Base-by-base conservation (phyloP, 2,329 filamentous ascomycete species). In the Madurella fahalii region DNA sequence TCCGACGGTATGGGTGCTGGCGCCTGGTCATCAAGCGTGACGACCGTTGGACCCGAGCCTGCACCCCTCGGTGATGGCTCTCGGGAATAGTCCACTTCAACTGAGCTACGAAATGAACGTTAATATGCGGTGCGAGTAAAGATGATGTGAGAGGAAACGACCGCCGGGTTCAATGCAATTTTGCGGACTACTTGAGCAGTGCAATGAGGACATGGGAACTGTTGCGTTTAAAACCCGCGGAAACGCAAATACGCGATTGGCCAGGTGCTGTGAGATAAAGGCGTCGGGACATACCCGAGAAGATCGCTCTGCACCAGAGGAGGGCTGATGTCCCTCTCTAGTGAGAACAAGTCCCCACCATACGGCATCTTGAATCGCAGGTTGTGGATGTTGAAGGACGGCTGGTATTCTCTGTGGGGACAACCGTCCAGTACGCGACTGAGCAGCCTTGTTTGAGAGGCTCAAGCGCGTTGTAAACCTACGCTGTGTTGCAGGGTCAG, bases 231-330 rank as follows among this genome's bases (percentile, higher is more conserved):
- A 25, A 25, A 25, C 3, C 7, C 25, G 25, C 4, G 25, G 25
- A 7, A 25, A 25, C 4, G 25, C 25, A 25, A 25, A 7, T 25
- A 25, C 31, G 42, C 44, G 11, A 30, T 5, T 12, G 30, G 34
- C 9, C 25, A 25, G 25, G 7, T 25, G 25, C 7, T 25, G 25
- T 25, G 25, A 25, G 25, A 25, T 25, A 25, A 25, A 25, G 13
- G 17, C 2, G 9, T 32, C n/a, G 25, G 17, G 15, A 61, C 61
- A 61, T 58, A 63, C 62, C 53, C 47, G n/a, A 57, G 43, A 16
- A 64, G 45, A 44, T 64, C 62, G 50, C 62, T 64, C 56, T 57
- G 49, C 16, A 59, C 44, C 20, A 56, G 53, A 47, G 53, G 52
- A n/a, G 49, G 30, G 15, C 31, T 43, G 17, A 52, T 40, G 12